phyloP scores from a whole-genome alignment of 805 yeast species.

The Yarrowia sp. region DNA sequence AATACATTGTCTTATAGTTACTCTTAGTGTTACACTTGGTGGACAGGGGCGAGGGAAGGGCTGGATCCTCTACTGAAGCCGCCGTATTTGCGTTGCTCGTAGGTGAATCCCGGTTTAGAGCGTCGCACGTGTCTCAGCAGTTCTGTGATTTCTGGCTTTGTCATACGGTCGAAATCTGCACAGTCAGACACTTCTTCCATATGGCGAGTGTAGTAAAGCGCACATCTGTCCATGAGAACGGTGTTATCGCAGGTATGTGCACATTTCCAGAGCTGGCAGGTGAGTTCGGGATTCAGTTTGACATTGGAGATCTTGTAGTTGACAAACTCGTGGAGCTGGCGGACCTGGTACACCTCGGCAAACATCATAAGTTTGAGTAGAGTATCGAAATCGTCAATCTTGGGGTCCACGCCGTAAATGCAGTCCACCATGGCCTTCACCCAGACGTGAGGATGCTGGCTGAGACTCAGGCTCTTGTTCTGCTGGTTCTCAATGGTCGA shows the following conservation, averaged over 20 bases:
- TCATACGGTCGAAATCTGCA: background rate
- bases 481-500: background rate
- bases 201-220: background rate
- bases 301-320: background rate
- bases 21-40: no score
- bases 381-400: background rate
- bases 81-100: background rate
- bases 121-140: background rate
- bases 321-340: background rate
- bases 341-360: background rate
- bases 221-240: background rate
- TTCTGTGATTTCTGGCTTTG: background rate
- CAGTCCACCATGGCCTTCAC: conserved; percentile 13
- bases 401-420: conserved; percentile 1
- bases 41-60: no score
- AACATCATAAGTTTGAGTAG: conserved; percentile 10
- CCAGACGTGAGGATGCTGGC: background rate
- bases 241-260: background rate
- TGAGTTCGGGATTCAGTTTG: background rate
- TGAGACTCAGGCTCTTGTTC: background rate
- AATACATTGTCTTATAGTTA: no score
- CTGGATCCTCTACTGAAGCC: background rate
- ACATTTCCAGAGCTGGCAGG: background rate
- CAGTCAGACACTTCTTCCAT: background rate
- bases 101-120: background rate